Base-by-base conservation (phyloP, 1,284 basidiomycete species). In the Melampsora americana region DNA sequence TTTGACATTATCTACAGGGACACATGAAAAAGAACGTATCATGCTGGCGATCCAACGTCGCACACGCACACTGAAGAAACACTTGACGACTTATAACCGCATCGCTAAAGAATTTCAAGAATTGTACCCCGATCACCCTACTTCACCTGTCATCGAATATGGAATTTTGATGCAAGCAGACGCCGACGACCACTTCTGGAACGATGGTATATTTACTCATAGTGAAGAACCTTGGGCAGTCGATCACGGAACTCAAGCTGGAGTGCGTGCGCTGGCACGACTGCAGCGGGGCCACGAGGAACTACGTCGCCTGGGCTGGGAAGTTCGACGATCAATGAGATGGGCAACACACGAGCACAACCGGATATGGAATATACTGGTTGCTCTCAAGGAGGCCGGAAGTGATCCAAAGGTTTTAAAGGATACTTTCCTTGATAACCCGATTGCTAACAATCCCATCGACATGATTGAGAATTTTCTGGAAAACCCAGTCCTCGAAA, bases 181-280 rank as follows among this genome's bases (percentile, higher is more conserved):
- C 16, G 32, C 50, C 18, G 67, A 69, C 26, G 23, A 28, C 32
- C 48, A 28, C 7, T 69, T 69, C 20, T 69, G 67, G 67, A 69
- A 23, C n/a, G 67, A 69, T 42, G 46, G 67, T 5, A 39, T 42
- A 1, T 69, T 69, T 20, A 69, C 67, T 0, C 56, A 69, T 30
- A 20, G 44, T 14, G 30, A 69, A 2, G 67, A 59, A 23, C 67
- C 67, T 11, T 69, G 67, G 67, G 67, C 67, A 2, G 23, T 60
- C 18, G 67, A 69, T 18, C 16, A 50, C 14, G 53, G 28, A 23
- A 69, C 67, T 42, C 67, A 69, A 32, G 67, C 56, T 42, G 67
- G 67, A 0, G 56, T 69, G 67, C 32, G 67, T 7, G 39, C 44
- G 14, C 46, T 56, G n/a, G 67, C 48, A 56, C 67, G 67, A 23